Percentiles rank a stretch among this genome's conserved stretches.
Conservation (phyloP, 2,329 filamentous ascomycete genomes). For the Cladophialophora psammophila region DNA sequence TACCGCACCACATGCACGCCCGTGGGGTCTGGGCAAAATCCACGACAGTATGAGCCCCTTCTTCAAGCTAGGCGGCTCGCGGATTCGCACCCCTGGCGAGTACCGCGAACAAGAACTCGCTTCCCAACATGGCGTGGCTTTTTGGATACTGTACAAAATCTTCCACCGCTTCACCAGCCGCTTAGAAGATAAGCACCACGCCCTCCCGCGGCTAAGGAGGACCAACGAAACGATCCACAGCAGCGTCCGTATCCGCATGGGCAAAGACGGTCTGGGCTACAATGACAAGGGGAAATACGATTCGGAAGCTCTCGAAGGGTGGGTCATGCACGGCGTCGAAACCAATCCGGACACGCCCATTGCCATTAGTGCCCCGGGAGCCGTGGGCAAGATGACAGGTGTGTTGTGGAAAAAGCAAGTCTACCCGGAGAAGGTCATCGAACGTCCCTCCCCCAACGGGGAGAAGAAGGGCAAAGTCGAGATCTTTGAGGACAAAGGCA, state of each 20-base stretch:
- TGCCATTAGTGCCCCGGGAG: constrained; percentile 32
- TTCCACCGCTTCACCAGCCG: constrained; percentile 5
- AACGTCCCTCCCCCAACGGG: background rate
- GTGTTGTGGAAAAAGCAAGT: constrained; percentile 39
- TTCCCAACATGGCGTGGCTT: constrained; percentile 33
- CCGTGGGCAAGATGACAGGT: constrained; percentile 37
- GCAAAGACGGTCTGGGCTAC: constrained; percentile 58
- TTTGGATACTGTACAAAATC: constrained; percentile 34
- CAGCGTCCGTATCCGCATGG: constrained; percentile 62
- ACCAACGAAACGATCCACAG: constrained; percentile 65
- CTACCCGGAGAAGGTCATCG: constrained; percentile 17
- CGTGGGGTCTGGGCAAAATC: constrained; percentile 41
- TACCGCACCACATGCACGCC: constrained; percentile 26
- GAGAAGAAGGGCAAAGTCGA: constrained; percentile 19
- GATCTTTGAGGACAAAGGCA: constrained; percentile 12
- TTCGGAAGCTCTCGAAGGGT: constrained; percentile 49
- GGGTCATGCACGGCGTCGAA: constrained; percentile 31
- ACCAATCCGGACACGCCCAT: constrained; percentile 39
- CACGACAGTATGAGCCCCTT: constrained; percentile 39
- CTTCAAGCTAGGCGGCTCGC: constrained; percentile 38
- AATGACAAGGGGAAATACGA: constrained; percentile 60
- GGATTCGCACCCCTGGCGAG: constrained; percentile 39
- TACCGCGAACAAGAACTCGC: constrained; percentile 37
- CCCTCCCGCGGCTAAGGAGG: constrained; percentile 49
- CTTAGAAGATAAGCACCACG: constrained; percentile 13